Base-by-base conservation (phyloP, 345 rosid genomes). In the Moringa oleifera region DNA sequence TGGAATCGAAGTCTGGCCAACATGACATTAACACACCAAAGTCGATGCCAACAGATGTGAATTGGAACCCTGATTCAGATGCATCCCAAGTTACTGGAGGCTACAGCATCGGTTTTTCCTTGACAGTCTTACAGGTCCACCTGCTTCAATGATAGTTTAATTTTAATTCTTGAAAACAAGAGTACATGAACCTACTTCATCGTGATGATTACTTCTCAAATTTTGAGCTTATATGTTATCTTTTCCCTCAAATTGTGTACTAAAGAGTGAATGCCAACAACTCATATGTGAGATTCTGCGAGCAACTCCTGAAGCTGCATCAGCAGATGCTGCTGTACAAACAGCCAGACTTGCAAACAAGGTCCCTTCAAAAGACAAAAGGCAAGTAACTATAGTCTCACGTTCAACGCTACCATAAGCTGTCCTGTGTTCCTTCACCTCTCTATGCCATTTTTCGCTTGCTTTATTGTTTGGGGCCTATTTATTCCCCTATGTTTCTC, bases 271-370 rank as follows among this genome's bases (percentile, higher is more conserved):
- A 77, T 90, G 97, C 78, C 99, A 94, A 77, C 99, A 94, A 83
- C 95, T 94, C 61, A 88, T 94, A 65, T 94, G 99, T 71, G 99
- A 94, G 79, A 87, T 94, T 81, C 79, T 94, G 66, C 83, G 99
- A 80, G 96, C 99, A 72, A 94, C 97, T 58, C 99, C 97, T 56
- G 97, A 94, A 81, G 95, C 99, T 78, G 85, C 99, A 64, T 83
- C 97, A 55, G 96, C 95, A 41, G 99, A 94, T 84, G 89, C 95
- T 65, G 92, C 93, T 66, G 92, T 87, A 57, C 99, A 90, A 80
- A 90, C 95, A 71, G 97, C 97, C 73, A 86, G 92, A 80, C 95
- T 83, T 78, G 96, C 91, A 53, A 90, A 78, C 79, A 93, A 88
- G 81, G 73, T 41, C 66, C 83, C 96, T 63, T 75, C 85, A 63